phyloP scores from a whole-genome alignment of 2,329 filamentous ascomycete genomes.

The Calonectria crousiana region DNA sequence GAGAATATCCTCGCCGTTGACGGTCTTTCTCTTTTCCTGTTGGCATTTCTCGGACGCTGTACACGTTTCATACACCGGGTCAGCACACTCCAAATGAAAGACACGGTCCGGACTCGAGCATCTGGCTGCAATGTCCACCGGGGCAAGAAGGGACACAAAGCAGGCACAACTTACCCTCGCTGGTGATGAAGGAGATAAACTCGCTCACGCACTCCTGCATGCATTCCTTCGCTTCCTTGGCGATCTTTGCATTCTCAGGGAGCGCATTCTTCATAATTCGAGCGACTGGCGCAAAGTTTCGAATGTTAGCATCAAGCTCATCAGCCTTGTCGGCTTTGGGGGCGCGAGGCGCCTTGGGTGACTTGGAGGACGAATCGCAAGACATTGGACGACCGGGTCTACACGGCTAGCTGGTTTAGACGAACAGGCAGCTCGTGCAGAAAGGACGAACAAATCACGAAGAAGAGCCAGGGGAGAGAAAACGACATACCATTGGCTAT shows the following conservation, averaged over 20 bases:
- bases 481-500: constrained; percentile 98
- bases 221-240: constrained; percentile 98
- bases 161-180: constrained; percentile 79
- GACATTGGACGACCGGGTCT: constrained; percentile 65
- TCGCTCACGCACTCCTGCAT: constrained; percentile 99
- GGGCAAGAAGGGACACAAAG: background rate
- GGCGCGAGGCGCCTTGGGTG: constrained; percentile 61
- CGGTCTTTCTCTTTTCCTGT: constrained; percentile 98
- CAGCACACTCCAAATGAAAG: constrained; percentile 35
- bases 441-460: constrained; percentile 58
- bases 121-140: constrained; percentile 23
- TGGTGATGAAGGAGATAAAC: constrained; percentile 99
- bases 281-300: constrained; percentile 94
- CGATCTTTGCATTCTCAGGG: constrained; percentile 98
- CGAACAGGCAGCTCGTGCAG: constrained; percentile 42
- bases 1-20: constrained; percentile 98
- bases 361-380: constrained; percentile 67
- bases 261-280: constrained; percentile 99
- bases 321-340: constrained; percentile 63
- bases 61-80: constrained; percentile 28
- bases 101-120: constrained; percentile 29
- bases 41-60: constrained; percentile 98
- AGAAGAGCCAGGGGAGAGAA: constrained; percentile 28
- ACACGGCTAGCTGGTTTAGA: constrained; percentile 48
- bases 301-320: constrained; percentile 89